A percentile compares a stretch with the other conserved stretches of the same genome.
Conservation (phyloP, 805 yeast genomes). For the Grigorovia yakushimaensis region DNA sequence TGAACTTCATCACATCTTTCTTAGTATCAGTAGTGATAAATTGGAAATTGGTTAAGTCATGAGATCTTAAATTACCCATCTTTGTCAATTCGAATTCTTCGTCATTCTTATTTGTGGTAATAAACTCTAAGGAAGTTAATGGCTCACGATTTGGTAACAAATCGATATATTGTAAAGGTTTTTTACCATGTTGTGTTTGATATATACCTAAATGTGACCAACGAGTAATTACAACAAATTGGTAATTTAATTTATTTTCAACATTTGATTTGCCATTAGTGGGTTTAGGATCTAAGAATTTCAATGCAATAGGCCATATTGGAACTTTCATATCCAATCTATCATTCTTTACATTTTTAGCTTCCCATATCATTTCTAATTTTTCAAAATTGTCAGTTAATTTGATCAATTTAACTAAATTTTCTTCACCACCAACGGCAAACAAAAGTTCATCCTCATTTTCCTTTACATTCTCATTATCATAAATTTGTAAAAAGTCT, state of each 20-base stretch:
- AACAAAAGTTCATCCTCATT: constrained; percentile 33
- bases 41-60: constrained; percentile 26
- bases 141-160: constrained; percentile 24
- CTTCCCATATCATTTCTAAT: constrained; percentile 43
- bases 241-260: constrained; percentile 27
- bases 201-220: constrained; percentile 55
- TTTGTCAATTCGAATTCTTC: constrained; percentile 6
- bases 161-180: constrained; percentile 42
- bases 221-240: constrained; percentile 54
- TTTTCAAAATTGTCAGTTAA: constrained; percentile 11
- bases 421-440: constrained; percentile 84
- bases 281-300: constrained; percentile 35
- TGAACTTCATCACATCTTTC: constrained; percentile 49
- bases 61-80: constrained; percentile 14
- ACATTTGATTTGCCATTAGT: constrained; percentile 5
- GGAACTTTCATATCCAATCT: constrained; percentile 73
- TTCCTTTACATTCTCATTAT: constrained; percentile 35
- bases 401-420: constrained; percentile 28
- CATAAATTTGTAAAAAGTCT: constrained; percentile 36
- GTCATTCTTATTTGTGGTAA: constrained; percentile 2
- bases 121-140: constrained; percentile 13
- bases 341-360: constrained; percentile 76
- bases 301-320: constrained; percentile 55
- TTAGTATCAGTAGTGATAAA: constrained; percentile 68
- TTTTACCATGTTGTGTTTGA: constrained; percentile 55